Evolutionary conservation across 2,329 filamentous ascomycete species (phyloP).

Genomic region (Cordyceps cicadae): DNA sequence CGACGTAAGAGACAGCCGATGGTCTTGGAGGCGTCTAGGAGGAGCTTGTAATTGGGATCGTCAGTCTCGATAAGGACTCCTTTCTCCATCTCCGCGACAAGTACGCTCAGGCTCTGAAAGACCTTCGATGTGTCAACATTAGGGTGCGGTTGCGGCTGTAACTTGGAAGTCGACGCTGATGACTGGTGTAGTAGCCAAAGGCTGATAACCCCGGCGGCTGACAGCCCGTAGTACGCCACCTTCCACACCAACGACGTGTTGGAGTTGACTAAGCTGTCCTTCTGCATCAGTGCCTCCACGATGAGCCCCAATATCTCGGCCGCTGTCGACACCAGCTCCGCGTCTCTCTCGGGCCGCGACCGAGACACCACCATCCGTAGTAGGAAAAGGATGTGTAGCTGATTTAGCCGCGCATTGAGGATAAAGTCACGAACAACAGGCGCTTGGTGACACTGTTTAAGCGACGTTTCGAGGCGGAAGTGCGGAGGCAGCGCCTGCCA

Average conservation of each 20-base stretch:
- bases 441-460: conserved; percentile 8
- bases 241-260: conserved; percentile 13
- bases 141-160: conserved; percentile 3
- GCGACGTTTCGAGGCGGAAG: conserved; percentile 9
- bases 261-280: conserved; percentile 12
- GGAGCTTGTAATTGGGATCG: conserved; percentile 17
- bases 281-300: conserved; percentile 11
- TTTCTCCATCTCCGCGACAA: conserved; percentile 16
- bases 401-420: conserved; percentile 7
- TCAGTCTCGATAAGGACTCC: conserved; percentile 14
- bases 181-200: conserved; percentile 13
- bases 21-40: conserved; percentile 15
- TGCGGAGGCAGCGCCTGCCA: conserved; percentile 8
- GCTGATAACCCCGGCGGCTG: conserved; percentile 15
- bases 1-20: conserved; percentile 12
- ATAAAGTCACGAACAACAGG: conserved; percentile 8
- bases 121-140: conserved; percentile 8
- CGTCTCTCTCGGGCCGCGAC: neutral
- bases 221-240: conserved; percentile 16
- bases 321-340: conserved; percentile 7
- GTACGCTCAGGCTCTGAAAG: conserved; percentile 15
- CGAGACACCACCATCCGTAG: conserved; percentile 9
- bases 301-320: conserved; percentile 7
- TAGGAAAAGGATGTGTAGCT: conserved; percentile 10
- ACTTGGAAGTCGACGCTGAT: neutral